phyloP scores from a whole-genome alignment of 805 yeast genomes.

The Metschnikowia dekortorum region DNA sequence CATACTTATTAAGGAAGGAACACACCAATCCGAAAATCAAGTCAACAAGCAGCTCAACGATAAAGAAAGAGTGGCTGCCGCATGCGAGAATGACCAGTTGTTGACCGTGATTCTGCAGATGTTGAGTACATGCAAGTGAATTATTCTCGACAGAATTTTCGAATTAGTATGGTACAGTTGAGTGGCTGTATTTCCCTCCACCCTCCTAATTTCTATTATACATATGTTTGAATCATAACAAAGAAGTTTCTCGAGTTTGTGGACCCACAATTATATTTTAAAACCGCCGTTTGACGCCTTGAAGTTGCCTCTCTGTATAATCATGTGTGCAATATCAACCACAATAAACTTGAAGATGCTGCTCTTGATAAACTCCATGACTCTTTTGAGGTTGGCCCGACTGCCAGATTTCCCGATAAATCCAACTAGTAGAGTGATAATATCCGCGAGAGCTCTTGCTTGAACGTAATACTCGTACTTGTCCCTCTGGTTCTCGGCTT shows the following conservation, averaged over 20 bases:
- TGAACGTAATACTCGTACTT: conserved; percentile 36
- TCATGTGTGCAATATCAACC: conserved; percentile 34
- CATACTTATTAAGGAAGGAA: conserved; percentile 79
- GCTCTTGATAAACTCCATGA: conserved; percentile 35
- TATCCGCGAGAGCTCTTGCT: conserved; percentile 17
- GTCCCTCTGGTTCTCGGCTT: conserved; percentile 26
- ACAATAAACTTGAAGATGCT: conserved; percentile 33
- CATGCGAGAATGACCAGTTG: conserved; percentile 94
- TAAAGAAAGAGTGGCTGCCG: conserved; percentile 97
- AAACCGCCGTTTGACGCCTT: not conserved
- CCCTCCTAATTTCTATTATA: not conserved
- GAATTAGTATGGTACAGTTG: not conserved
- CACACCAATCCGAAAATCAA: conserved; percentile 93
- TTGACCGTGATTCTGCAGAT: conserved; percentile 86
- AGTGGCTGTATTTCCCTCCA: not conserved
- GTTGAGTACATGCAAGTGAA: conserved; percentile 70
- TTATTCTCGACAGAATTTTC: not conserved
- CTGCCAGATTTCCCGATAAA: conserved; percentile 11
- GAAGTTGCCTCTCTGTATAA: conserved; percentile 16
- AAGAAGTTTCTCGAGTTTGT: not conserved
- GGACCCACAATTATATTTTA: not conserved
- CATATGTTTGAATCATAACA: not conserved
- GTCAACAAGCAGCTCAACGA: conserved; percentile 96
- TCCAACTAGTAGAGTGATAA: conserved; percentile 9
- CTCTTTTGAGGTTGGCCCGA: conserved; percentile 20